A percentile compares a stretch with the other conserved stretches of the same genome.
These are phyloP conservation scores for Nepenthes mirabilis DNA, from an alignment of 148 eudicot species.

Conservation along the genomic window DNA sequence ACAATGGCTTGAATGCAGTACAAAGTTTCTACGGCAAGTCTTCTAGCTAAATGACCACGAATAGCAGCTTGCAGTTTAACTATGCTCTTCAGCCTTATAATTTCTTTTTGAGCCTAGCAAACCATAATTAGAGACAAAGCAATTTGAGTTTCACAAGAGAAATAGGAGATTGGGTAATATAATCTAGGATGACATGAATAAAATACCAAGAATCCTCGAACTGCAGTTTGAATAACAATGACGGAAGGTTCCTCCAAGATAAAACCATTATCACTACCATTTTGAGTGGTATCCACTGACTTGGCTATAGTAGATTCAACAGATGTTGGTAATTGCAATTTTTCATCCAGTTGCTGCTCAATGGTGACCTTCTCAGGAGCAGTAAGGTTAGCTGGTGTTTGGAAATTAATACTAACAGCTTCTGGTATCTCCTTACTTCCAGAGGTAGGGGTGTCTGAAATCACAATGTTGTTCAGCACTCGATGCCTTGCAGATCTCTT, in stretches of 20 bases:
- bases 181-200: background rate
- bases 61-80: conserved; percentile 84
- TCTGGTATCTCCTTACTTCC: conserved; percentile 44
- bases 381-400: conserved; percentile 22
- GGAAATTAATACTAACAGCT: conserved; percentile 23
- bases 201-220: conserved; percentile 64
- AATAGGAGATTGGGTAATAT: background rate
- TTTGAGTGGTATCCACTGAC: conserved; percentile 14
- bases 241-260: conserved; percentile 33
- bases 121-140: background rate
- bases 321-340: conserved; percentile 12
- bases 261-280: conserved; percentile 13
- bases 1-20: conserved; percentile 78
- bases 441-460: conserved; percentile 33
- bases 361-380: conserved; percentile 34
- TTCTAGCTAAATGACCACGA: conserved; percentile 74
- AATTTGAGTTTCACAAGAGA: background rate
- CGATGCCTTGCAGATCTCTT: conserved; percentile 72
- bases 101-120: conserved; percentile 45
- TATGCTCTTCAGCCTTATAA: conserved; percentile 41
- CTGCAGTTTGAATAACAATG: conserved; percentile 50
- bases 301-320: conserved; percentile 13
- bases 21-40: conserved; percentile 73
- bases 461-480: conserved; percentile 54
- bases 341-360: conserved; percentile 28